Conservation (phyloP, 805 yeast genomes). For the Nakazawaea wickerhamii region DNA sequence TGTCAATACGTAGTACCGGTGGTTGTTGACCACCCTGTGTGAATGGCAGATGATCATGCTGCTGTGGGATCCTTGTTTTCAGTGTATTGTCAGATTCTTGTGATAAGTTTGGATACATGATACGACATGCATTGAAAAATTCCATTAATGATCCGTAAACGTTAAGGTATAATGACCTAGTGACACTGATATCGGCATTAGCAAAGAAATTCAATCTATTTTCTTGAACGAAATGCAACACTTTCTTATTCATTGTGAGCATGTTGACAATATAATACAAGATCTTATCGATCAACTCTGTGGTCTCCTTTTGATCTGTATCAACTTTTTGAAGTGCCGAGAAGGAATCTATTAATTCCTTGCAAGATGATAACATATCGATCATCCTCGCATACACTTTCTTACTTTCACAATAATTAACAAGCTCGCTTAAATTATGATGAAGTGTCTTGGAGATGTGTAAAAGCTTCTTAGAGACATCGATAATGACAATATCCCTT, state of each 20-base stretch:
- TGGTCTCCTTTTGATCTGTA: slow-evolving; percentile 27
- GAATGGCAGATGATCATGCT: neutral
- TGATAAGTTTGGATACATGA: slow-evolving; percentile 27
- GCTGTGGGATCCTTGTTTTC: too few relatives aligned
- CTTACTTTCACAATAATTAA: slow-evolving; percentile 54
- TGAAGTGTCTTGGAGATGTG: slow-evolving; percentile 64
- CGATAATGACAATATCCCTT: slow-evolving; percentile 21
- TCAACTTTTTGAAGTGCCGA: slow-evolving; percentile 50
- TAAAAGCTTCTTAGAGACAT: slow-evolving; percentile 53
- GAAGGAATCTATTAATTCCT: slow-evolving; percentile 49
- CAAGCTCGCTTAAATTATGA: slow-evolving; percentile 48
- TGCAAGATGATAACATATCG: slow-evolving; percentile 43
- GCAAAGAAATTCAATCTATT: slow-evolving; percentile 44
- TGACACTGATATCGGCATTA: slow-evolving; percentile 56
- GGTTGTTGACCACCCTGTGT: slow-evolving; percentile 1
- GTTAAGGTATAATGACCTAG: slow-evolving; percentile 57
- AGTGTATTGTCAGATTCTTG: neutral
- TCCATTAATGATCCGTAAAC: slow-evolving; percentile 62
- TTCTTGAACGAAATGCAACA: slow-evolving; percentile 42
- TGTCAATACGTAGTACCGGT: slow-evolving; percentile 15
- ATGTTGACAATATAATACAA: slow-evolving; percentile 28
- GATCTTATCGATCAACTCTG: slow-evolving; percentile 25
- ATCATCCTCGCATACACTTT: slow-evolving; percentile 49
- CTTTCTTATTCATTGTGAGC: slow-evolving; percentile 44
- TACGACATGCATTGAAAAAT: slow-evolving; percentile 57